phyloP scores from a whole-genome alignment of 2,329 filamentous ascomycete species.

The Ceratocystis smalleyi region DNA sequence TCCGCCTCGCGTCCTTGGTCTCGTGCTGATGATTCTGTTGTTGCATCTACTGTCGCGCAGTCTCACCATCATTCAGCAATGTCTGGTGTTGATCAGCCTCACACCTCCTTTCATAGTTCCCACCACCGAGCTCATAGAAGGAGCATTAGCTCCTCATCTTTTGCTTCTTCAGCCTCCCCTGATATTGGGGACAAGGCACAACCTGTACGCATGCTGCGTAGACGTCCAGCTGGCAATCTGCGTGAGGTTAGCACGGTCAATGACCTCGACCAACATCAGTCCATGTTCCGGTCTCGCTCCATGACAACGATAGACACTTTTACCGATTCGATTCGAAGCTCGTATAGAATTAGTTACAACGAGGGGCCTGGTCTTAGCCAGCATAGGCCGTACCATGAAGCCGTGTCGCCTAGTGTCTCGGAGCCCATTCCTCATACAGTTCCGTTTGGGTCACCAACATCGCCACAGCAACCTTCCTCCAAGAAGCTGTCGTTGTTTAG shows the following conservation, averaged over 20 bases:
- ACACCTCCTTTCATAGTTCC: conserved; percentile 45
- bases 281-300: conserved; percentile 27
- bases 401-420: conserved; percentile 30
- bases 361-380: conserved; percentile 18
- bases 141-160: conserved; percentile 13
- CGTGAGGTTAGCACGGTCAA: conserved; percentile 50
- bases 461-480: conserved; percentile 23
- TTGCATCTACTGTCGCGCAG: conserved; percentile 13
- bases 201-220: conserved; percentile 49
- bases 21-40: conserved; percentile 8
- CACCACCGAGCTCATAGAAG: conserved; percentile 39
- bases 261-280: conserved; percentile 33
- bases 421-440: conserved; percentile 32
- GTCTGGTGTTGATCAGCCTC: conserved; percentile 31
- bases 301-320: conserved; percentile 45
- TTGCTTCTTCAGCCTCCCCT: conserved; percentile 18
- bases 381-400: conserved; percentile 26
- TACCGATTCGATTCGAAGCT: conserved; percentile 44
- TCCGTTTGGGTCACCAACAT: conserved; percentile 35
- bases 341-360: conserved; percentile 29
- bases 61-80: conserved; percentile 2
- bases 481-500: conserved; percentile 40
- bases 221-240: conserved; percentile 61
- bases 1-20: conserved; percentile 6
- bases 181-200: conserved; percentile 25